Evolutionary conservation across 768 basidiomycete genomes (phyloP), one percentile per base, ranked within the genome.

Genomic region (Lactifluus rugatus): DNA sequence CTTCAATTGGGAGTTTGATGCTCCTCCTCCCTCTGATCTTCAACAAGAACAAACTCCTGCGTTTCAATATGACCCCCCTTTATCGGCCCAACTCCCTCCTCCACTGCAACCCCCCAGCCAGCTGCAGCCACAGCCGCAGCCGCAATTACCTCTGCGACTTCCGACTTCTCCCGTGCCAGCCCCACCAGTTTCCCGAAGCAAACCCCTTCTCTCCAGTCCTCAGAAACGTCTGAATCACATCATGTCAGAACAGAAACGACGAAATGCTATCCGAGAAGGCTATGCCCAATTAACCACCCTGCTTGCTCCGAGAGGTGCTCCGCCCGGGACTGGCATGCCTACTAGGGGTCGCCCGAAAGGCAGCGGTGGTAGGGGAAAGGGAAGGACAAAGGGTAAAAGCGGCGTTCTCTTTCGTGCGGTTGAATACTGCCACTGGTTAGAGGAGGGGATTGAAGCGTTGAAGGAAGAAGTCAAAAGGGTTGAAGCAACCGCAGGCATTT

Each of bases 161-260:
- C 53, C 52, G 39, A 41, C 25, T 41, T 55, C 46, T 16, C 26
- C 58, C 8, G 45, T 63, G 56, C 60, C 71, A 17, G 56, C 65
- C 57, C 55, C 26, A 42, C 66, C 23, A 13, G 16, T 42, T 36
- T 64, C 74, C 46, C 75, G 77, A 58, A 52, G 77, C 21, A 89
- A 88, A 63, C 77, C 84, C 0, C 78, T 89, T 19, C 76, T 93
- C 25, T 87, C 89, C 6, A 84, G 82, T 4, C 89, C 89, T 0
- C 89, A 94, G 71, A 92, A 93, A 67, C 81, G 91, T 13, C 80
- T 90, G 16, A 93, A 93, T 69, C 91, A 95, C 74, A 93, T 95
- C 76, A 84, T 91, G 81, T 92, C 89, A 7, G 93, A 95, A 69
- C 92, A 95, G 72, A 90, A 90, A 66, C 87, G 93, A 8, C 83